phyloP scores from a whole-genome alignment of 345 rosid species.

The Aquilaria malaccensis region DNA sequence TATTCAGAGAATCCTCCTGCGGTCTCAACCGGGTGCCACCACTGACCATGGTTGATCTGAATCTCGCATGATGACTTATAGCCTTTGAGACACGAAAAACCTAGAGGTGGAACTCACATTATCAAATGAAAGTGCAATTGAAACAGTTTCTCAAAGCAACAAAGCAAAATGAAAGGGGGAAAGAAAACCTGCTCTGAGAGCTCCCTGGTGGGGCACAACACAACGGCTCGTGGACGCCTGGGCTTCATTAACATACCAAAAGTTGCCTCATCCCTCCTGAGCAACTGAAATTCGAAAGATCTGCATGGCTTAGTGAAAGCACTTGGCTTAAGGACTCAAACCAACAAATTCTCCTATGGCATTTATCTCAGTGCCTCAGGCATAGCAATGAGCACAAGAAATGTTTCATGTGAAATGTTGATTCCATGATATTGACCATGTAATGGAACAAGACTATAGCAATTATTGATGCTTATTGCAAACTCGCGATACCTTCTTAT shows the following conservation, averaged over 20 bases:
- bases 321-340: background rate
- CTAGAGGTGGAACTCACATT: constrained; percentile 23
- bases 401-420: too few relatives aligned
- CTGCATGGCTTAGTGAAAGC: too few relatives aligned
- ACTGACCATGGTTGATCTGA: constrained; percentile 83
- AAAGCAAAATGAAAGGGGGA: background rate
- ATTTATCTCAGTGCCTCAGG: background rate
- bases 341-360: background rate
- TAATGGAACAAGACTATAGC: too few relatives aligned
- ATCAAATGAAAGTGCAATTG: constrained; percentile 1
- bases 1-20: constrained; percentile 79
- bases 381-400: too few relatives aligned
- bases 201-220: constrained; percentile 92
- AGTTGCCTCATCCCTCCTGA: constrained; percentile 72
- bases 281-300: constrained; percentile 36
- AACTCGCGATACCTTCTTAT: too few relatives aligned
- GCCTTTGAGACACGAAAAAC: constrained; percentile 92
- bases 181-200: constrained; percentile 81
- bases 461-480: too few relatives aligned
- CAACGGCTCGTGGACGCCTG: constrained; percentile 86
- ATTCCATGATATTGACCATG: too few relatives aligned
- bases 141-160: background rate
- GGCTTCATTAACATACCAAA: constrained; percentile 70
- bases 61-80: constrained; percentile 85
- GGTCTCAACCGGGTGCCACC: constrained; percentile 89